Base-by-base conservation (phyloP, 2,329 filamentous ascomycete genomes). In the Phaeosphaeria sp. region DNA sequence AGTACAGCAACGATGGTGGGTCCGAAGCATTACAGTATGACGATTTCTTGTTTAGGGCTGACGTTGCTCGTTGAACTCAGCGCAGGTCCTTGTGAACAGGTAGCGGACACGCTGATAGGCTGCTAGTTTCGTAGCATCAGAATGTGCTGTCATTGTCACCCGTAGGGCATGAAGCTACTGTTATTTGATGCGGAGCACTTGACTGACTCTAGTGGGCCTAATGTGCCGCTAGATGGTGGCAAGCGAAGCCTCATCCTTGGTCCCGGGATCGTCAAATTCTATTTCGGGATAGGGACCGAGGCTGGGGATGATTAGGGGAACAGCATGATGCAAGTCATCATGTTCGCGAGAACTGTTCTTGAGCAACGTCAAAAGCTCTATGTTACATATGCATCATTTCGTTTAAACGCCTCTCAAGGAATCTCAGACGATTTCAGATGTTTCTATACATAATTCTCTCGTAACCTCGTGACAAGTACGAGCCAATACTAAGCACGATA, bases 401-500 rank as follows among this genome's bases (percentile, higher is more conserved):
- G 30, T 13, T 3, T 15, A 36, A 6, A 13, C 9, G 6, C 13
- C 9, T 6, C 3, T 11, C 13, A 36, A 3, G 3, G 13, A 11
- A 7, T 36, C 13, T 36, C 9, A 6, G 30, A 11, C 43, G 11
- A 17, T 46, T 3, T 46, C 21, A 6, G 21, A 23, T 18, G 20
- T 17, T 15, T 25, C 21, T 23, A 10, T 25, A 25, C 13, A 46
- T 46, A 25, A 15, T 9, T 13, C 13, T 25, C 11, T 30, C 48
- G 25, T 17, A 30, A 50, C 4, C 33, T 52, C 54, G 54, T 52
- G 33, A 42, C 17, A 9, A 39, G 17, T 52, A 56, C 54, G 54
- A 52, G 49, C 44, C 46, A 52, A 56, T 52, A 56, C 50, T 21
- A 43, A 43, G 44, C 49, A 52, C 50, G 54, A 56, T 46, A 56